Conservation (phyloP, 2,329 filamentous ascomycete species). For the Aspergillus alliaceus region DNA sequence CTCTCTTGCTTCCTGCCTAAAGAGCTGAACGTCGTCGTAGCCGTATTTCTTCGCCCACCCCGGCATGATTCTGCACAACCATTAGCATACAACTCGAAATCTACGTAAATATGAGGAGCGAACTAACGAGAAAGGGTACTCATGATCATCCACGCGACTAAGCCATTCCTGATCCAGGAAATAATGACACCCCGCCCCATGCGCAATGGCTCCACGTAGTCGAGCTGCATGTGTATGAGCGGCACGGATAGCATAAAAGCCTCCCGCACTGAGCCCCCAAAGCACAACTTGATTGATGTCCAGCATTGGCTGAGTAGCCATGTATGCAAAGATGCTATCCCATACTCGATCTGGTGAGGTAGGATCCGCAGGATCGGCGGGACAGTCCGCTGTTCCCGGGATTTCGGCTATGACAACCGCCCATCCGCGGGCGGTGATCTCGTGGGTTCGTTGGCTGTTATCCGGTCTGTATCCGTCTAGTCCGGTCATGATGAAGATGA, state of each 20-base stretch:
- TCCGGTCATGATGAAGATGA: conserved; percentile 58
- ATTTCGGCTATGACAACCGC: conserved; percentile 63
- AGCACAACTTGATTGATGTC: conserved; percentile 59
- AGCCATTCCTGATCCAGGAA: conserved; percentile 63
- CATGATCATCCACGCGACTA: conserved; percentile 62
- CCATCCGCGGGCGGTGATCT: conserved; percentile 65
- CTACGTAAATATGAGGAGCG: too few species aligned
- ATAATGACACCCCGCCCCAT: conserved; percentile 64
- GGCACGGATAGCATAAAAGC: conserved; percentile 68
- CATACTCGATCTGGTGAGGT: conserved; percentile 61
- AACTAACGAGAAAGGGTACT: conserved; percentile 61
- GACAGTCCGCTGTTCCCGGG: conserved; percentile 67
- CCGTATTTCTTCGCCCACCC: conserved; percentile 64
- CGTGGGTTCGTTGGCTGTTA: conserved; percentile 53
- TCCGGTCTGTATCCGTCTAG: conserved; percentile 62
- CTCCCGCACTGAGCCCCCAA: conserved; percentile 67
- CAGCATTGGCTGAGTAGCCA: conserved; percentile 52
- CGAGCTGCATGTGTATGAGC: conserved; percentile 63
- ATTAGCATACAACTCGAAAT: background rate
- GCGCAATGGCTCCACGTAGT: conserved; percentile 59
- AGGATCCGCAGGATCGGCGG: conserved; percentile 62
- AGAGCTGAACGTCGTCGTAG: conserved; percentile 57
- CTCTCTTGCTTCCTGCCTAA: conserved; percentile 55
- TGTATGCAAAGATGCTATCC: conserved; percentile 63
- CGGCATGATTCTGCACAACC: conserved; percentile 47